These are phyloP conservation scores for Phytopythium sindhum DNA, from an alignment of 352 stramenopile species.

Conservation along the genomic window DNA sequence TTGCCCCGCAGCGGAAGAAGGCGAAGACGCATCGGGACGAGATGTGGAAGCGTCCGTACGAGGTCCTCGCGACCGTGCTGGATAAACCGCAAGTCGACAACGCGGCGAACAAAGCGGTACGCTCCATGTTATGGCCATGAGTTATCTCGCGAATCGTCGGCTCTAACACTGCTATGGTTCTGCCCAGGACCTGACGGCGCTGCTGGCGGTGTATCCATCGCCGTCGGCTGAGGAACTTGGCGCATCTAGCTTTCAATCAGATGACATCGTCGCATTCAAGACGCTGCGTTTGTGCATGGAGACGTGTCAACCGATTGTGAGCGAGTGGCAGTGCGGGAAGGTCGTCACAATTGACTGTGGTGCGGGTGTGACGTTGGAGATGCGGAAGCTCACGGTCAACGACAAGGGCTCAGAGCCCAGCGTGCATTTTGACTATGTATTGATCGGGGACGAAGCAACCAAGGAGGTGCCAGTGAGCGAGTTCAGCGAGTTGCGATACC, in stretches of 20 bases:
- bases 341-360: slow-evolving; percentile 19
- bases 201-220: slow-evolving; percentile 30
- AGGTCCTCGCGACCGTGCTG: slow-evolving; percentile 65
- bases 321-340: slow-evolving; percentile 58
- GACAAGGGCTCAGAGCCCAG: not conserved
- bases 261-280: slow-evolving; percentile 69
- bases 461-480: slow-evolving; percentile 19
- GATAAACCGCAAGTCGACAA: slow-evolving; percentile 15
- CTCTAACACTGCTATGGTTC: not conserved
- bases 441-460: not conserved
- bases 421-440: not conserved
- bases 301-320: slow-evolving; percentile 72
- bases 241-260: slow-evolving; percentile 21
- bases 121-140: not conserved
- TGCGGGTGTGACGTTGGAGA: not conserved
- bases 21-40: slow-evolving; percentile 37
- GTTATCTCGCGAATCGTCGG: not conserved
- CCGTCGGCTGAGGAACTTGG: not conserved
- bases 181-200: slow-evolving; percentile 20
- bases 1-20: slow-evolving; percentile 14
- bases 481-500: slow-evolving; percentile 48
- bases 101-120: not conserved
- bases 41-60: slow-evolving; percentile 78
- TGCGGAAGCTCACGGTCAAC: not conserved
- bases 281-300: slow-evolving; percentile 72